Evolutionary conservation across 2,329 filamentous ascomycete genomes (phyloP).

Genomic region (Aspergillus amoenus): DNA sequence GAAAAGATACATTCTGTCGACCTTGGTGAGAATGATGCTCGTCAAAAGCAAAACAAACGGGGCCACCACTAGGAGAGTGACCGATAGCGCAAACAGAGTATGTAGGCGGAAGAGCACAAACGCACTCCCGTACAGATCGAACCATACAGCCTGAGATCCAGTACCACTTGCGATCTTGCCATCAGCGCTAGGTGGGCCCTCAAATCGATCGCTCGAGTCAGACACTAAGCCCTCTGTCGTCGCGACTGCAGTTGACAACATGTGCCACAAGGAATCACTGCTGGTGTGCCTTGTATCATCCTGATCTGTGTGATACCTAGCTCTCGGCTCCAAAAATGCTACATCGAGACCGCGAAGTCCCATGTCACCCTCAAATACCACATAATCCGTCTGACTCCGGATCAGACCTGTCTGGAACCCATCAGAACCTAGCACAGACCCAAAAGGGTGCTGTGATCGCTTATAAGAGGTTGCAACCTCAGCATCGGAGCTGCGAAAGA

Average conservation of each 20-base stretch:
- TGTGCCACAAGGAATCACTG: constrained; percentile 76
- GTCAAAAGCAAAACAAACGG: constrained; percentile 71
- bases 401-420: constrained; percentile 79
- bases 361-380: constrained; percentile 72
- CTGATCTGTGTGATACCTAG: constrained; percentile 86
- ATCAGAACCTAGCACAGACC: constrained; percentile 77
- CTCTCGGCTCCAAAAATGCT: constrained; percentile 83
- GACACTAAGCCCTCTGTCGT: constrained; percentile 71
- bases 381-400: constrained; percentile 84
- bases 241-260: constrained; percentile 80
- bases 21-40: constrained; percentile 65
- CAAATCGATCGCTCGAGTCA: constrained; percentile 66
- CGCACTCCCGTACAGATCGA: constrained; percentile 79
- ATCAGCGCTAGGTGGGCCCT: constrained; percentile 56
- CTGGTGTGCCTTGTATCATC: constrained; percentile 78
- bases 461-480: constrained; percentile 81
- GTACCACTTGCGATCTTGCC: constrained; percentile 66
- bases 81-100: constrained; percentile 83
- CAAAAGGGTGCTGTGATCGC: constrained; percentile 72
- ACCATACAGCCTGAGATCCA: constrained; percentile 78
- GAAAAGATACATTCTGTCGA: constrained; percentile 88
- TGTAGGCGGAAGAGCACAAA: constrained; percentile 79
- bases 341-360: constrained; percentile 88
- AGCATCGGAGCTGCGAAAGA: constrained; percentile 85
- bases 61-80: constrained; percentile 76